Evolutionary conservation across 2,329 filamentous ascomycete species (phyloP), one percentile per base, ranked within the genome.

Genomic region (Cyphellophora europaea): DNA sequence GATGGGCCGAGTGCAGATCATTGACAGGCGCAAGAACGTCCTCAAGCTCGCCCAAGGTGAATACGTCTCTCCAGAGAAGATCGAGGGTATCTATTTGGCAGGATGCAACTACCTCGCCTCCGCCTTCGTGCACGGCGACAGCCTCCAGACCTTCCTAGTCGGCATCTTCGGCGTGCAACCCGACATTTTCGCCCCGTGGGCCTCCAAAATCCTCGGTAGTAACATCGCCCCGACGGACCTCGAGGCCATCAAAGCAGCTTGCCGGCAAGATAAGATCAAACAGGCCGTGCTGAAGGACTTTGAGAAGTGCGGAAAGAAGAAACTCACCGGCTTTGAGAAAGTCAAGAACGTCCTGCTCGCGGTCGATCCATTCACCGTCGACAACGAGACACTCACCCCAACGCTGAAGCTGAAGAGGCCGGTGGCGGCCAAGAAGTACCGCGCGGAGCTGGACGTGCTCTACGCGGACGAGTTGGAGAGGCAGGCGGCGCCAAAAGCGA

Each of bases 11-110:
- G 81, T 96, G 68, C 79, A 76, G 61, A 93, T 98, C 60, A 81
- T 98, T 51, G 91, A 98, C 61, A 87, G 91, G 51, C 81, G 87
- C 64, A 98, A 98, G 81, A 96, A 96, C 62, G 85, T 98, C n/a
- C 77, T 98, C 55, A 98, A 98, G 72, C 76, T 98, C 37, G 80
- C 89, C 0, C 91, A 98, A 62, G 91, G 91, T 58, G 91, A 98
- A 65, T 98, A 98, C 63, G 86, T 98, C 52, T 94, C 88, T 2
- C 91, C 91, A 11, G 91, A 98, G 65, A 84, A 88, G 38, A 85
- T 98, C 54, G 91, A 98, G 68, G 95, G 94, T 57, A 82, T 94
- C 21, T 93, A 88, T 59, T 69, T 93, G 43, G 85, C 82, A 44
- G 87, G 82, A 62, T 79, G 79, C 43, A 80, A 75, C 45, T 78